Evolutionary conservation across 2,329 filamentous ascomycete genomes (phyloP).

Genomic region (Myriosclerotinia curreyana): DNA sequence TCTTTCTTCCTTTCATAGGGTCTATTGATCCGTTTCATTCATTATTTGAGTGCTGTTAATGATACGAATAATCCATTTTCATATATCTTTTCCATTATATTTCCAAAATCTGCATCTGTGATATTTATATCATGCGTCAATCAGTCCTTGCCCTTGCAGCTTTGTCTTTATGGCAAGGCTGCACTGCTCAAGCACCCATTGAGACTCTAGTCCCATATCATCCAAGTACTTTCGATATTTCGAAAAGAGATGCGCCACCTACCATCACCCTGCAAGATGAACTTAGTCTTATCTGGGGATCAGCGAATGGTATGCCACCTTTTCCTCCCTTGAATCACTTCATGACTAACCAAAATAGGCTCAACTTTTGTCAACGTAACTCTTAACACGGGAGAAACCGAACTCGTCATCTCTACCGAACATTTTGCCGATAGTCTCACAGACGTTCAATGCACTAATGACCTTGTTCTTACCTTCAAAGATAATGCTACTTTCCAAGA

Average conservation of each 20-base stretch:
- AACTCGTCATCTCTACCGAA: constrained; percentile 20
- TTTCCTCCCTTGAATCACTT: fast-evolving
- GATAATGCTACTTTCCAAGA: constrained; percentile 16
- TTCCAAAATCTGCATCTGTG: not conserved
- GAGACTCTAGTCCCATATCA: constrained; percentile 21
- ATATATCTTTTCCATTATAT: not conserved
- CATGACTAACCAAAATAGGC: constrained; percentile 4
- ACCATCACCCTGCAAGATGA: constrained; percentile 18
- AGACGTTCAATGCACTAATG: constrained; percentile 13
- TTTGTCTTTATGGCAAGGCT: constrained; percentile 20
- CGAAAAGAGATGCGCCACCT: constrained; percentile 17
- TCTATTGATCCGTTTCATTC: constrained; percentile 21
- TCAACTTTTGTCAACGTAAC: constrained; percentile 22
- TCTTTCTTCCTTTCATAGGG: constrained; percentile 15
- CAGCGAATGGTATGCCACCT: constrained; percentile 12
- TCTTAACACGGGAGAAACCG: constrained; percentile 18
- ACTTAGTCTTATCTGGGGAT: constrained; percentile 19
- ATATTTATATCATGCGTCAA: constrained; percentile 17
- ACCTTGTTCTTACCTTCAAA: constrained; percentile 17
- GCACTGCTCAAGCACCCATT: constrained; percentile 1
- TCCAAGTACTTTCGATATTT: constrained; percentile 7
- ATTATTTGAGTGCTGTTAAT: constrained; percentile 10
- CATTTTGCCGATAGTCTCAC: constrained; percentile 14
- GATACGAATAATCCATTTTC: constrained; percentile 1
- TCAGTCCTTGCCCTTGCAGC: constrained; percentile 15